phyloP scores from a whole-genome alignment of 2,329 filamentous ascomycete genomes.

The Colletotrichum paranaense region DNA sequence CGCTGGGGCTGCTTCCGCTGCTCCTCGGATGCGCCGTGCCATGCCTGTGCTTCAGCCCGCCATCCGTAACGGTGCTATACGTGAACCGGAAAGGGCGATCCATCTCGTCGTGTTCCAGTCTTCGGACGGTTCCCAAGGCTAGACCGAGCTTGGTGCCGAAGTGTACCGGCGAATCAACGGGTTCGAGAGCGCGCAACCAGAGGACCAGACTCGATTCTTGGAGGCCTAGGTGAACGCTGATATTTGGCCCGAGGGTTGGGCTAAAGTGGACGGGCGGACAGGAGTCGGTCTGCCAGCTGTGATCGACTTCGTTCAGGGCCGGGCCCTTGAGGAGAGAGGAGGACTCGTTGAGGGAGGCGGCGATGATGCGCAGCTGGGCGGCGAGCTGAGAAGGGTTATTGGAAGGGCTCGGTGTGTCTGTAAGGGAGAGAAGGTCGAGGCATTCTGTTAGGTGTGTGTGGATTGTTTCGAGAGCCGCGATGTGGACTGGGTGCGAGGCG shows the following conservation, averaged over 20 bases:
- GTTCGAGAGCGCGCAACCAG: slow-evolving; percentile 76
- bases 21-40: slow-evolving; percentile 21
- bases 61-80: slow-evolving; percentile 43
- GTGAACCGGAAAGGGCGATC: slow-evolving; percentile 78
- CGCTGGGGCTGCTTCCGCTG: slow-evolving; percentile 12
- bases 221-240: slow-evolving; percentile 81
- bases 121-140: slow-evolving; percentile 73
- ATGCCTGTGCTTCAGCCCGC: slow-evolving; percentile 35
- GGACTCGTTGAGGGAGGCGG: slow-evolving; percentile 65
- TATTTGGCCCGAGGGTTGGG: slow-evolving; percentile 61
- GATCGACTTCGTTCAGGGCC: slow-evolving; percentile 51
- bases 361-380: slow-evolving; percentile 66
- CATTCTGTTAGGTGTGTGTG: slow-evolving; percentile 84
- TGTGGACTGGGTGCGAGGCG: slow-evolving; percentile 61
- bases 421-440: slow-evolving; percentile 82
- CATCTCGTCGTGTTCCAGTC: slow-evolving; percentile 82
- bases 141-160: slow-evolving; percentile 75
- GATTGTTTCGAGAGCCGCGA: slow-evolving; percentile 78
- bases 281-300: slow-evolving; percentile 57
- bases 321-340: slow-evolving; percentile 66
- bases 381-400: slow-evolving; percentile 66
- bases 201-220: slow-evolving; percentile 78
- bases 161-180: slow-evolving; percentile 70
- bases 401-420: slow-evolving; percentile 61
- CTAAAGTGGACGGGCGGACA: slow-evolving; percentile 56